These are phyloP conservation scores for Kodamaea kakaduensis DNA, from an alignment of 805 yeast genomes.

Conservation along the genomic window DNA sequence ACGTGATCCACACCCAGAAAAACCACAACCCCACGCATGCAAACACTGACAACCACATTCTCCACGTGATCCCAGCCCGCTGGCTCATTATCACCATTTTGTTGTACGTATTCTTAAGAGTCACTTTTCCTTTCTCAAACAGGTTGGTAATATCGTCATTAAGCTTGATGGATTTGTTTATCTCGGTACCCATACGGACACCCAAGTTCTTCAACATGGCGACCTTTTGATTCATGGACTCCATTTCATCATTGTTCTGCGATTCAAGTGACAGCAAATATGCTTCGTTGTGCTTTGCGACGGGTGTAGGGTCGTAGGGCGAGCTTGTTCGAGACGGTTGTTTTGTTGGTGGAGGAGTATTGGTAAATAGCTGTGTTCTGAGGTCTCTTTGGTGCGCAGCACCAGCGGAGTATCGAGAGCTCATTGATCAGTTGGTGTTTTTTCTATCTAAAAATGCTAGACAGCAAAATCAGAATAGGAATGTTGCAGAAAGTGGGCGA, in stretches of 20 bases:
- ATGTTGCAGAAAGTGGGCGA: too few relatives aligned
- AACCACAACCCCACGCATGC: conserved; percentile 34
- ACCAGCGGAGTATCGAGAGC: conserved; percentile 14
- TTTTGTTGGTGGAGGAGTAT: conserved; percentile 19
- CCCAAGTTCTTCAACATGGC: conserved; percentile 40
- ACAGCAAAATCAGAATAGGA: too few relatives aligned
- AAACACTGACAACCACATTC: conserved; percentile 42
- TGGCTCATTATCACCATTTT: conserved; percentile 44
- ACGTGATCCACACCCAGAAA: conserved; percentile 39
- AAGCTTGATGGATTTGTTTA: conserved; percentile 37
- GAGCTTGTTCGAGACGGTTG: conserved; percentile 25
- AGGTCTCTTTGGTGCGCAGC: conserved; percentile 40
- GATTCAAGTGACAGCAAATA: conserved; percentile 41
- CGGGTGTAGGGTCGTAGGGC: conserved; percentile 34
- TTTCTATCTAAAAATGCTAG: too few relatives aligned
- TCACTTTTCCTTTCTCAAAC: conserved; percentile 37
- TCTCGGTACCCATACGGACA: conserved; percentile 40
- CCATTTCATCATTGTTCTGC: conserved; percentile 41
- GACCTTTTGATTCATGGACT: conserved; percentile 39
- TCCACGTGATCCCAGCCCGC: conserved; percentile 43
- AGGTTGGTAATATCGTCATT: conserved; percentile 39
- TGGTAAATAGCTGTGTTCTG: conserved; percentile 36
- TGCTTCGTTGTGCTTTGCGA: conserved; percentile 40
- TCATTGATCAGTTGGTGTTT: too few relatives aligned
- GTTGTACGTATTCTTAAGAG: conserved; percentile 41